A percentile compares a stretch with the other conserved stretches of the same genome.
Evolutionary conservation across 225 moss, liverwort and hornwort species (phyloP).

Genomic region (Antitrichia curtipendula): DNA sequence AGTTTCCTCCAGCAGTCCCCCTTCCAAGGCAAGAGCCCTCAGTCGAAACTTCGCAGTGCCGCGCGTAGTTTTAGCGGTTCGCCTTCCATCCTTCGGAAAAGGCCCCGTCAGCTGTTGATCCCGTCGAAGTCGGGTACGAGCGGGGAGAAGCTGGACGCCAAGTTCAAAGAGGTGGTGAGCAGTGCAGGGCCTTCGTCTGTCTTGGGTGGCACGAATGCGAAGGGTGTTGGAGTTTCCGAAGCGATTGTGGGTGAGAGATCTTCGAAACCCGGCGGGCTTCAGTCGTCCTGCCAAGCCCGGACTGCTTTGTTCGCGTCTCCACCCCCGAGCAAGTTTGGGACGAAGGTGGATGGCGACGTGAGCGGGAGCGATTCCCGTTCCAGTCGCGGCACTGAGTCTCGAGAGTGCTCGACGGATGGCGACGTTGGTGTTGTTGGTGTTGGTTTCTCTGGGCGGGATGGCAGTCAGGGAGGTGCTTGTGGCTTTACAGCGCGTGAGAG

Average conservation of each 20-base stretch:
- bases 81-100: constrained; percentile 85
- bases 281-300: constrained; percentile 49
- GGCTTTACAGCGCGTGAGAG: constrained; percentile 7
- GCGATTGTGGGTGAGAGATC: constrained; percentile 14
- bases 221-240: constrained; percentile 10
- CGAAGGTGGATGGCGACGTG: constrained; percentile 32
- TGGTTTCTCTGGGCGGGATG: constrained; percentile 24
- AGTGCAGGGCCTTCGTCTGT: not conserved
- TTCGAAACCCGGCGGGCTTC: constrained; percentile 16
- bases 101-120: constrained; percentile 56
- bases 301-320: constrained; percentile 71
- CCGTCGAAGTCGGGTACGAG: constrained; percentile 8
- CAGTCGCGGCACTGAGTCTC: constrained; percentile 1
- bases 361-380: not conserved
- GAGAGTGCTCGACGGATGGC: constrained; percentile 20
- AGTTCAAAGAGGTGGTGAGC: constrained; percentile 37
- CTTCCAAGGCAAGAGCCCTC: constrained; percentile 69
- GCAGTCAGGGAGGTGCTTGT: constrained; percentile 37
- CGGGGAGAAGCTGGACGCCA: constrained; percentile 33
- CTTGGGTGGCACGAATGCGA: not conserved
- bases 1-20: constrained; percentile 49
- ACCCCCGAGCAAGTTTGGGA: constrained; percentile 33
- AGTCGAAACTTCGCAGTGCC: constrained; percentile 80
- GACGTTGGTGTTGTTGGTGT: not conserved
- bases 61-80: constrained; percentile 89